Base-by-base conservation (phyloP, 1,139 yeast species). In the Taphrina deformans region DNA sequence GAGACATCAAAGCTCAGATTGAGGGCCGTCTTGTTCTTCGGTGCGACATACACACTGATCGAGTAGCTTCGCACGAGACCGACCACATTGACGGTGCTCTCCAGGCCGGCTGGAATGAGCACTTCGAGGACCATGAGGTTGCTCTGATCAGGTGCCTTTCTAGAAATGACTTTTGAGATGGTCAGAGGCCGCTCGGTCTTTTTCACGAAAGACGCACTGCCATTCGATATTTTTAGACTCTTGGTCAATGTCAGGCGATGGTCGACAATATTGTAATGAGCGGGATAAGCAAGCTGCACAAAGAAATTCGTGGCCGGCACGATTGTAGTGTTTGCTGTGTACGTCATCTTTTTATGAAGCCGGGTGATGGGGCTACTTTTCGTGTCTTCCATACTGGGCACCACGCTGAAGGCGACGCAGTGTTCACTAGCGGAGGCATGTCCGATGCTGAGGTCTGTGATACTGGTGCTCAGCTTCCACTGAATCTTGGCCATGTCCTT, bases 221-320 rank as follows among this genome's bases (percentile, higher is more conserved):
- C 27, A 16, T 21, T 31, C 27, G 29, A 21, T n/a, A 48, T 48
- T 16, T 33, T 51, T 3, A 51, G 10, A 27, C 27, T 51, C 14
- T 7, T 12, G n/a, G 55, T 51, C 44, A 51, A 16, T 18, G 55
- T 51, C 26, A 51, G 10, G 18, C 21, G 16, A 23, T 21, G 29
- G 26, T 24, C 40, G 14, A 7, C 27, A 16, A 51, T 21, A 18
- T 31, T 10, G 44, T 51, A 29, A 5, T 18, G 44, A 10, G 26
- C 44, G 6, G 55, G 55, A 16, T 29, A 51, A 9, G 23, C 29
- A 10, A 51, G 21, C 21, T 51, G 55, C 55, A 51, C 24, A 33
- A 51, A 51, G 27, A 16, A 51, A 10, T 12, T 31, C 33, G 40
- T 51, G 26, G 9, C 55, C 27, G 55, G 44, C 40, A 31, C 44